A percentile compares a stretch with the other conserved stretches of the same genome.
phyloP scores from a whole-genome alignment of 1,139 yeast genomes.

The Debaryomyces sp. region DNA sequence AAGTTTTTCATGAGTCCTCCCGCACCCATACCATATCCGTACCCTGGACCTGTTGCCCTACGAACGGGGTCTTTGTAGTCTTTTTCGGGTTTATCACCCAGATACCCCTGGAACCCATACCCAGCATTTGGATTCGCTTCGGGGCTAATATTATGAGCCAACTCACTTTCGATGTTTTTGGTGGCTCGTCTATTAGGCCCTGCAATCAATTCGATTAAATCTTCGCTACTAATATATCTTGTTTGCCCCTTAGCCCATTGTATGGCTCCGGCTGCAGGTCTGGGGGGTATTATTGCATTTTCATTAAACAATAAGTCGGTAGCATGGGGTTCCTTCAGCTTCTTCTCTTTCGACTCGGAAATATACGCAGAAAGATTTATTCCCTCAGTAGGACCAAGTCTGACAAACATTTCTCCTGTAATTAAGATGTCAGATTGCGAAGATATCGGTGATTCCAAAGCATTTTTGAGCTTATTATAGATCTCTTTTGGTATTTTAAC shows the following conservation, averaged over 20 bases:
- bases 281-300: conserved; percentile 64
- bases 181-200: conserved; percentile 61
- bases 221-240: conserved; percentile 58
- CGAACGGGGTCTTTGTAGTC: conserved; percentile 54
- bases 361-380: conserved; percentile 35
- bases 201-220: conserved; percentile 58
- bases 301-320: conserved; percentile 63
- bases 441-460: conserved; percentile 27
- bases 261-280: conserved; percentile 79
- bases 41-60: conserved; percentile 24
- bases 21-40: conserved; percentile 25
- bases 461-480: conserved; percentile 24
- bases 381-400: conserved; percentile 61
- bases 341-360: conserved; percentile 42
- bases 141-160: conserved; percentile 59
- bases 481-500: conserved; percentile 39
- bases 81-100: conserved; percentile 14
- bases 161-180: conserved; percentile 55
- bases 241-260: conserved; percentile 86
- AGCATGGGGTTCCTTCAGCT: conserved; percentile 19
- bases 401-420: conserved; percentile 73
- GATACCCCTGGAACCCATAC: conserved; percentile 30
- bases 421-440: conserved; percentile 46
- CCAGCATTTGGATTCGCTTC: conserved; percentile 44
- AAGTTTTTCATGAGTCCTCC: conserved; percentile 49